Evolutionary conservation across 2,329 filamentous ascomycete genomes (phyloP).

Genomic region (Teratosphaeria nubilosa): DNA sequence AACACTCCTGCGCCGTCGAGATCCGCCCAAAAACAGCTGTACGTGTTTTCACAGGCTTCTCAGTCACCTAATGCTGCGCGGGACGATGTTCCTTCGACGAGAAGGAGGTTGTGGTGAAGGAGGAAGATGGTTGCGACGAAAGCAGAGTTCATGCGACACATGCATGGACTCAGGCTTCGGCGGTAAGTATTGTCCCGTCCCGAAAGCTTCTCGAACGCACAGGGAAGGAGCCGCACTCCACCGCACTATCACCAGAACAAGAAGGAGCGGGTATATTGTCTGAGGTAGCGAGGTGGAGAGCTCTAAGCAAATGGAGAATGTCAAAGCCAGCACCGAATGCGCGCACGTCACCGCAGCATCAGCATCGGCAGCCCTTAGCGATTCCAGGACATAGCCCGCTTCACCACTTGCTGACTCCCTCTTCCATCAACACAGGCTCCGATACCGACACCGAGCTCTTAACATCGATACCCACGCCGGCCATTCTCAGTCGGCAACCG

Average conservation of each 20-base stretch:
- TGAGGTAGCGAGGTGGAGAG: neutral
- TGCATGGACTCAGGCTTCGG: neutral
- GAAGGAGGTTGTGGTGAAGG: neutral
- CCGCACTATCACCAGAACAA: neutral
- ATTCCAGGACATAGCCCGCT: neutral
- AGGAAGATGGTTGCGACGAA: neutral
- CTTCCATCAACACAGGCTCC: conserved; percentile 2
- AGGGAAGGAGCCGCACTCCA: neutral
- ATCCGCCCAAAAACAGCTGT: neutral
- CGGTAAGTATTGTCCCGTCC: neutral
- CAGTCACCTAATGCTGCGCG: neutral
- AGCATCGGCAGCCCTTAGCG: neutral
- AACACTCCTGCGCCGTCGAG: neutral
- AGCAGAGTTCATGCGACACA: neutral
- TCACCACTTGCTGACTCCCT: neutral
- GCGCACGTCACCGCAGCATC: neutral
- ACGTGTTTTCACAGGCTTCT: neutral
- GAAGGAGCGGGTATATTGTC: neutral
- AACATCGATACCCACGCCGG: neutral
- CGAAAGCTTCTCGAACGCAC: neutral
- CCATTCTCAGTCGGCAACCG: conserved; percentile 11
- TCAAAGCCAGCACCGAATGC: neutral
- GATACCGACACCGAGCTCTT: conserved; percentile 7
- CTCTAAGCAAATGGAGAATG: neutral
- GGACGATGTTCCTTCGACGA: neutral